These are phyloP conservation scores for Pseudocercospora crystallina DNA, from an alignment of 2,329 filamentous ascomycete species.

Conservation along the genomic window DNA sequence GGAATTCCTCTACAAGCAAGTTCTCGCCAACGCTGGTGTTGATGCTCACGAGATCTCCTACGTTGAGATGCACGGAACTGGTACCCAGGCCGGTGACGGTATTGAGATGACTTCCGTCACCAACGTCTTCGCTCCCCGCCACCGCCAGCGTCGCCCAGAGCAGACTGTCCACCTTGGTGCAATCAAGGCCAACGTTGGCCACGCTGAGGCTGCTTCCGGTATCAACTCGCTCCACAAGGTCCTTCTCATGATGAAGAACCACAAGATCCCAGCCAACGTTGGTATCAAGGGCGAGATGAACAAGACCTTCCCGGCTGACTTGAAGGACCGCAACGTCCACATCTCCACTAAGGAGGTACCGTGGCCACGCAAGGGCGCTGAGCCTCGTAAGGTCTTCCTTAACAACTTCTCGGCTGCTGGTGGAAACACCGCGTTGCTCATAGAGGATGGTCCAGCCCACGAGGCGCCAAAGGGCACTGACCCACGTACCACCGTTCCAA, in stretches of 20 bases:
- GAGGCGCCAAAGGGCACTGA: constrained; percentile 44
- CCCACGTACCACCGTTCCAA: constrained; percentile 47
- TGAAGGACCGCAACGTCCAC: constrained; percentile 53
- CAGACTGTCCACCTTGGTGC: constrained; percentile 54
- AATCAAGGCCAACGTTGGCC: constrained; percentile 57
- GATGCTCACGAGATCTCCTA: constrained; percentile 77
- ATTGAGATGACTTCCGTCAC: constrained; percentile 79
- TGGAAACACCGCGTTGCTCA: constrained; percentile 54
- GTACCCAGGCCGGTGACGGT: constrained; percentile 80
- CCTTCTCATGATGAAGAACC: constrained; percentile 55
- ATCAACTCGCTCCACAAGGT: constrained; percentile 56
- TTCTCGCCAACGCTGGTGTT: constrained; percentile 71
- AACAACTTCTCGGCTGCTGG: constrained; percentile 57
- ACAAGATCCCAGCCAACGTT: constrained; percentile 55
- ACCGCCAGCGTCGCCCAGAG: constrained; percentile 50
- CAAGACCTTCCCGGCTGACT: constrained; percentile 55
- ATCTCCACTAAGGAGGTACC: constrained; percentile 49
- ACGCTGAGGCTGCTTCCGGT: constrained; percentile 56
- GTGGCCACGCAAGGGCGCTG: constrained; percentile 49
- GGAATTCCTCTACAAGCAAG: constrained; percentile 66
- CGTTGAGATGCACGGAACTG: constrained; percentile 87
- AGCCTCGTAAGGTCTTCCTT: constrained; percentile 51
- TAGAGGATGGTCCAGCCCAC: constrained; percentile 51
- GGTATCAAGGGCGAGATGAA: constrained; percentile 58
- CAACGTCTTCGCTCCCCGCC: constrained; percentile 58